Conservation (phyloP, 2,329 filamentous ascomycete species). For the Fusarium sp. region DNA sequence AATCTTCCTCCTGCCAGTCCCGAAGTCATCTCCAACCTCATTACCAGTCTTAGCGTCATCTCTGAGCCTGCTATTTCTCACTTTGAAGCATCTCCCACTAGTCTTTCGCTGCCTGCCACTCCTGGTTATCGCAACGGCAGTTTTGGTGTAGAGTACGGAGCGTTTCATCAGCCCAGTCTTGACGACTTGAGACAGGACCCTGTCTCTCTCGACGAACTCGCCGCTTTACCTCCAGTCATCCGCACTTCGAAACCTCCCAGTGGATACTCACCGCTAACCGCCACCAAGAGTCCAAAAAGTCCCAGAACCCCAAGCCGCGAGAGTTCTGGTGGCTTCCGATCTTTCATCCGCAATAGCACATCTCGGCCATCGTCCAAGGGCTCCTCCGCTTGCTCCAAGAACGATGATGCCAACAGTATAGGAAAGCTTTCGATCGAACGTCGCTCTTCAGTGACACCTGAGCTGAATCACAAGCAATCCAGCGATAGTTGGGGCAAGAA, state of each 20-base stretch:
- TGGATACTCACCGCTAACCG: slow-evolving; percentile 79
- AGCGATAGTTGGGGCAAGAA: slow-evolving; percentile 75
- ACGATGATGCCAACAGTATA: slow-evolving; percentile 72
- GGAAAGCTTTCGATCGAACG: slow-evolving; percentile 75
- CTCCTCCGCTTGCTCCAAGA: slow-evolving; percentile 65
- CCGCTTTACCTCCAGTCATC: slow-evolving; percentile 77
- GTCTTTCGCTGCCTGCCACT: slow-evolving; percentile 54
- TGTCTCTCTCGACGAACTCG: slow-evolving; percentile 69
- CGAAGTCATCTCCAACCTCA: slow-evolving; percentile 77
- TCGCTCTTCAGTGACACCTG: slow-evolving; percentile 60
- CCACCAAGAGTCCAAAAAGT: slow-evolving; percentile 64
- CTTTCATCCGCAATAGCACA: slow-evolving; percentile 67
- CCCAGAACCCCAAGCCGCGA: slow-evolving; percentile 67
- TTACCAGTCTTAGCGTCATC: slow-evolving; percentile 77
- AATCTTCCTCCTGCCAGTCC: slow-evolving; percentile 66
- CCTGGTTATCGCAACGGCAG: slow-evolving; percentile 63
- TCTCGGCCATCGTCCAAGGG: slow-evolving; percentile 71
- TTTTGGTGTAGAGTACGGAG: slow-evolving; percentile 81
- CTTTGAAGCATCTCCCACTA: slow-evolving; percentile 71
- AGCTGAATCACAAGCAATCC: slow-evolving; percentile 67
- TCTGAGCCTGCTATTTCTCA: slow-evolving; percentile 76
- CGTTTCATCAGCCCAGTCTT: slow-evolving; percentile 67
- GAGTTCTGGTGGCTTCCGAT: slow-evolving; percentile 66
- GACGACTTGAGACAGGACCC: slow-evolving; percentile 63
- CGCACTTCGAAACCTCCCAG: slow-evolving; percentile 86